phyloP scores from a whole-genome alignment of 768 basidiomycete genomes.

The Tephrocybe sp. region DNA sequence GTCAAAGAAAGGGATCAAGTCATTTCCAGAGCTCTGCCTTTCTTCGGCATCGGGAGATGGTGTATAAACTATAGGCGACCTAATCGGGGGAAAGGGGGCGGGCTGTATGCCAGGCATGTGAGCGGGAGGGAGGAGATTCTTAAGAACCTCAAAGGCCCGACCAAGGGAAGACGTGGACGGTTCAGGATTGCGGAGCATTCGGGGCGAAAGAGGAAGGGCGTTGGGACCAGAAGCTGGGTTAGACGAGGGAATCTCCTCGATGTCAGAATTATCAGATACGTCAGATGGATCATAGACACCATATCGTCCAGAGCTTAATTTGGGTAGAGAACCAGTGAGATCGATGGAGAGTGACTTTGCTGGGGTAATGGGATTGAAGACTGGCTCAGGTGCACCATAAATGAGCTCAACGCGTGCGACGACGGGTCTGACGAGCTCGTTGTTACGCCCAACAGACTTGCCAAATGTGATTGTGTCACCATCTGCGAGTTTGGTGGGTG shows the following conservation, averaged over 20 bases:
- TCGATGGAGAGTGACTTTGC: conserved; percentile 22
- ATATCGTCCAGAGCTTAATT: conserved; percentile 55
- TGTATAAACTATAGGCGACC: background rate
- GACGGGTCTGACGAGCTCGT: conserved; percentile 60
- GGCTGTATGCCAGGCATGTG: conserved; percentile 11
- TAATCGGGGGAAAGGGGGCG: background rate
- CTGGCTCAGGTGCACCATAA: conserved; percentile 19
- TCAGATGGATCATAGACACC: conserved; percentile 42
- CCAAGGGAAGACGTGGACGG: conserved; percentile 13
- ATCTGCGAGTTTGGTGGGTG: conserved; percentile 54
- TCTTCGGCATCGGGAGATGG: background rate
- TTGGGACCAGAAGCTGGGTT: conserved; percentile 29
- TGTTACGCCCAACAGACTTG: conserved; percentile 65
- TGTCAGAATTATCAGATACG: conserved; percentile 44
- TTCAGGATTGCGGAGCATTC: conserved; percentile 7
- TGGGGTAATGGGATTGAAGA: conserved; percentile 22
- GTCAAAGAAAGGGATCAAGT: background rate
- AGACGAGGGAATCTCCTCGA: conserved; percentile 37
- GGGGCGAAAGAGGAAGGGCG: conserved; percentile 21
- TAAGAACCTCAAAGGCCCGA: conserved; percentile 29
- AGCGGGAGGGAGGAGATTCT: conserved; percentile 28
- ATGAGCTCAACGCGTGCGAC: conserved; percentile 59
- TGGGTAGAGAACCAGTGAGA: conserved; percentile 9
- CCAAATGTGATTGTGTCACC: conserved; percentile 78
- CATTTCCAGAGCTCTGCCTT: background rate